These are phyloP conservation scores for Taiozyma onychis DNA, from an alignment of 1,139 yeast genomes.

Conservation along the genomic window DNA sequence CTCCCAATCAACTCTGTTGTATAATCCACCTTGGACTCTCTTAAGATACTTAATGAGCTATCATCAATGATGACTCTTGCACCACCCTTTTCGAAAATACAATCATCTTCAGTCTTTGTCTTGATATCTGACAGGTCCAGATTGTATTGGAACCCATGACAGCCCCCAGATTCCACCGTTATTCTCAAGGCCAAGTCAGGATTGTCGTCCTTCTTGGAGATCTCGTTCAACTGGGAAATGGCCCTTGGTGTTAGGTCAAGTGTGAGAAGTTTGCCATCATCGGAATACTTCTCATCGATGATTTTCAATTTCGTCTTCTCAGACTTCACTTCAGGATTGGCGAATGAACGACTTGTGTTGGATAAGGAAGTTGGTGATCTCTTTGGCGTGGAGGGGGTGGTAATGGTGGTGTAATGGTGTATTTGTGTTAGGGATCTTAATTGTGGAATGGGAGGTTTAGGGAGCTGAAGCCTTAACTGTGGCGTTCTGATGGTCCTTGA, in stretches of 20 bases:
- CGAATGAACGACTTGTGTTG: constrained; percentile 8
- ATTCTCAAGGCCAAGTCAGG: constrained; percentile 63
- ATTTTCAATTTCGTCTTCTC: constrained; percentile 10
- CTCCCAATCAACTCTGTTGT: constrained; percentile 93
- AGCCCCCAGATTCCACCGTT: constrained; percentile 95
- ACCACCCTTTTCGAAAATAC: constrained; percentile 60
- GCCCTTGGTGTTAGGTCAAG: constrained; percentile 42
- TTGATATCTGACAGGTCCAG: constrained; percentile 42
- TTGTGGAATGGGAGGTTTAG: neutral
- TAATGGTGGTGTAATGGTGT: neutral
- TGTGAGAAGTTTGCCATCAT: constrained; percentile 24
- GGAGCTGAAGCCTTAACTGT: neutral
- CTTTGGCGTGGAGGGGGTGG: neutral
- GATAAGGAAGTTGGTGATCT: constrained; percentile 6
- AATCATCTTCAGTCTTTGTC: constrained; percentile 35
- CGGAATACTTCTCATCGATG: constrained; percentile 20
- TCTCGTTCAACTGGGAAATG: constrained; percentile 45
- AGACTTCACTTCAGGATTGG: constrained; percentile 5
- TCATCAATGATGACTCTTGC: constrained; percentile 77
- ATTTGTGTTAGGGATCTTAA: neutral
- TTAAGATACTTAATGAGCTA: constrained; percentile 70
- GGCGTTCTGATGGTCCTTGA: neutral
- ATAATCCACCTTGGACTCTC: constrained; percentile 85
- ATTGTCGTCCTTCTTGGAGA: constrained; percentile 53
- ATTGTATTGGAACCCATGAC: constrained; percentile 95